A percentile compares a stretch with the other conserved stretches of the same genome.
These are phyloP conservation scores for Ogataea henricii DNA, from an alignment of 805 yeast genomes.

Conservation along the genomic window DNA sequence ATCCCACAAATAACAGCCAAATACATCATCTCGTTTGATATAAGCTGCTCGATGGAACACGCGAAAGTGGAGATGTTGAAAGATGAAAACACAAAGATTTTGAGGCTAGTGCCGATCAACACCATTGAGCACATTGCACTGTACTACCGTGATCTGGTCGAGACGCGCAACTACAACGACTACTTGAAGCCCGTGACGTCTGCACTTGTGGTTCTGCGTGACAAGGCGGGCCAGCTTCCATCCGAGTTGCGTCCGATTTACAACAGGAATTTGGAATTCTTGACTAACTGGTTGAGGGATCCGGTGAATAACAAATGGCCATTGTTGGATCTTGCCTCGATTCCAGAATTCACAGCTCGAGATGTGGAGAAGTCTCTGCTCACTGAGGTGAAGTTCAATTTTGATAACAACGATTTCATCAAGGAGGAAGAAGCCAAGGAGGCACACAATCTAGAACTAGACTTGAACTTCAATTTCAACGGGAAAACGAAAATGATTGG, in stretches of 20 bases:
- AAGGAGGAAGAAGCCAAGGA: slow-evolving; percentile 34
- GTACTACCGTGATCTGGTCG: slow-evolving; percentile 41
- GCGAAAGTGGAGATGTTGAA: slow-evolving; percentile 16
- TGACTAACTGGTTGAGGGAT: slow-evolving; percentile 57
- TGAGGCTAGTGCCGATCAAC: slow-evolving; percentile 73
- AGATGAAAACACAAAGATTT: slow-evolving; percentile 38
- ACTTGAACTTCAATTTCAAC: slow-evolving; percentile 26
- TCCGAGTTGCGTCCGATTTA: slow-evolving; percentile 78
- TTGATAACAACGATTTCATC: slow-evolving; percentile 48
- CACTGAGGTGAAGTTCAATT: slow-evolving; percentile 71
- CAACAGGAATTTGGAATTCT: slow-evolving; percentile 60
- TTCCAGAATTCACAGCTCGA: slow-evolving; percentile 61
- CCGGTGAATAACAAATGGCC: slow-evolving; percentile 60
- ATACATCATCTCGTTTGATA: slow-evolving; percentile 36
- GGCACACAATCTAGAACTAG: slow-evolving; percentile 17
- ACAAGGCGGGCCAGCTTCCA: slow-evolving; percentile 78
- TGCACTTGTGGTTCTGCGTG: slow-evolving; percentile 79
- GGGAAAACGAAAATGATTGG: slow-evolving; percentile 33
- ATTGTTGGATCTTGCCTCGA: slow-evolving; percentile 67
- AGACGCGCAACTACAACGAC: slow-evolving; percentile 38
- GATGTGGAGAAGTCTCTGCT: slow-evolving; percentile 81
- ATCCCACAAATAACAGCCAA: slow-evolving; percentile 21
- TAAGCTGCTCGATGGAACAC: slow-evolving; percentile 30
- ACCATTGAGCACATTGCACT: slow-evolving; percentile 81
- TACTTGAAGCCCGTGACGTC: slow-evolving; percentile 72